A percentile compares a stretch with the other conserved stretches of the same genome.
These are phyloP conservation scores for Podospora appendiculata DNA, from an alignment of 495 filamentous ascomycete species.

Conservation along the genomic window DNA sequence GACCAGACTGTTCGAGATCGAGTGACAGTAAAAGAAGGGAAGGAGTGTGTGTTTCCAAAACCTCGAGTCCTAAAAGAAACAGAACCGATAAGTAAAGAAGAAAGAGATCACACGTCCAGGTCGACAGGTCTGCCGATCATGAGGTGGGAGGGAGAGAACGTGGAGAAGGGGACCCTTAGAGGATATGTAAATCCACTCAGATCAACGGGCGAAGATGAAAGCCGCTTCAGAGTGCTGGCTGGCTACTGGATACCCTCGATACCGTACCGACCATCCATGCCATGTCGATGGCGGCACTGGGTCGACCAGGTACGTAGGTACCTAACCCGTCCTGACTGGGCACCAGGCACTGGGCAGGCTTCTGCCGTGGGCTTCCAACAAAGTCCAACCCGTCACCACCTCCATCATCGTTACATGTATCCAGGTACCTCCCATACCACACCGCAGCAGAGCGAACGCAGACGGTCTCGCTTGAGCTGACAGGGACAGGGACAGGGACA, in stretches of 20 bases:
- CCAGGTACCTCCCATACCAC: too few relatives aligned
- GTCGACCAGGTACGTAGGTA: not conserved
- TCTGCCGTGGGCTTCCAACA: too few relatives aligned
- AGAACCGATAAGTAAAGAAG: slow-evolving; percentile 43
- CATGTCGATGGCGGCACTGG: slow-evolving; percentile 1
- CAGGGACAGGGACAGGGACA: slow-evolving; percentile 33
- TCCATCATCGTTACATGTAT: too few relatives aligned
- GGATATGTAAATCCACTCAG: slow-evolving; percentile 41
- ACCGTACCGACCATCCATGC: too few relatives aligned
- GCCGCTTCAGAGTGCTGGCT: slow-evolving; percentile 20
- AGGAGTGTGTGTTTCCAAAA: slow-evolving; percentile 36
- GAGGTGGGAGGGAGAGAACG: slow-evolving; percentile 31
- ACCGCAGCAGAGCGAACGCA: slow-evolving; percentile 1
- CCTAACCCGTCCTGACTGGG: not conserved
- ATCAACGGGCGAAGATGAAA: slow-evolving; percentile 33
- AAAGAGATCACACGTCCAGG: slow-evolving; percentile 40
- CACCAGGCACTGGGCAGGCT: slow-evolving; percentile 3
- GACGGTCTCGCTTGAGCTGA: slow-evolving; percentile 40
- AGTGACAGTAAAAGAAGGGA: slow-evolving; percentile 36
- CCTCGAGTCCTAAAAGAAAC: slow-evolving; percentile 35
- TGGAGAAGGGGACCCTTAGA: slow-evolving; percentile 37
- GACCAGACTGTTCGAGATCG: slow-evolving; percentile 5
- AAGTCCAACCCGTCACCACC: too few relatives aligned
- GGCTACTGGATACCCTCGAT: too few relatives aligned
- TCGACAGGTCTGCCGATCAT: slow-evolving; percentile 44